Conservation (phyloP, 495 filamentous ascomycete genomes). For the Xylaria intraflava region DNA sequence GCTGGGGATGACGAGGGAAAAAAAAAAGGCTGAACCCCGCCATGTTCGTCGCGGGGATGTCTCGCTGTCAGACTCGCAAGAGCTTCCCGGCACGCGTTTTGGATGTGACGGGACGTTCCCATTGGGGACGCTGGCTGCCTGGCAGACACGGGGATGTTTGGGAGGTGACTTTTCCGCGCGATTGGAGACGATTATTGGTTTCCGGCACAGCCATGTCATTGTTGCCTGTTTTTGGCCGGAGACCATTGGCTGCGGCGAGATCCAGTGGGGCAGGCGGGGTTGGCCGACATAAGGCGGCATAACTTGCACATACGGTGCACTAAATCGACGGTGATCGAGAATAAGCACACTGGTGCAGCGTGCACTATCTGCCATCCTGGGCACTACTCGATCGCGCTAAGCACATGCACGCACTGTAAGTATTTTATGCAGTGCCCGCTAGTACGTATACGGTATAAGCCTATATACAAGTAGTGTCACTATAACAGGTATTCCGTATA, state of each 20-base stretch:
- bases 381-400: no score
- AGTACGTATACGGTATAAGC: no score
- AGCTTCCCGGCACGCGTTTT: not conserved
- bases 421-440: no score
- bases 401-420: no score
- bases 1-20: no score
- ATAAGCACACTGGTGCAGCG: no score
- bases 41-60: conserved; percentile 7
- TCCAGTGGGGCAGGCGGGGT: not conserved
- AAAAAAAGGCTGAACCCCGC: conserved; percentile 5
- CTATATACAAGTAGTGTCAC: no score
- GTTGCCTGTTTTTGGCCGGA: conserved; percentile 3
- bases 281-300: no score
- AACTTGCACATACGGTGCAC: no score
- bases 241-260: not conserved
- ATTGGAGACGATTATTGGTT: conserved; percentile 6
- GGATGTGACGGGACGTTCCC: not conserved
- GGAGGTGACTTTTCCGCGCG: not conserved
- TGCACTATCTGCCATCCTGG: no score
- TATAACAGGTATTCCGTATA: no score
- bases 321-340: no score
- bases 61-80: not conserved
- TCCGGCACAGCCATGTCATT: not conserved
- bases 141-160: not conserved
- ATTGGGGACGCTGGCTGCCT: conserved; percentile 6